Evolutionary conservation across 345 rosid species (phyloP).

Genomic region (Brassica cretica): DNA sequence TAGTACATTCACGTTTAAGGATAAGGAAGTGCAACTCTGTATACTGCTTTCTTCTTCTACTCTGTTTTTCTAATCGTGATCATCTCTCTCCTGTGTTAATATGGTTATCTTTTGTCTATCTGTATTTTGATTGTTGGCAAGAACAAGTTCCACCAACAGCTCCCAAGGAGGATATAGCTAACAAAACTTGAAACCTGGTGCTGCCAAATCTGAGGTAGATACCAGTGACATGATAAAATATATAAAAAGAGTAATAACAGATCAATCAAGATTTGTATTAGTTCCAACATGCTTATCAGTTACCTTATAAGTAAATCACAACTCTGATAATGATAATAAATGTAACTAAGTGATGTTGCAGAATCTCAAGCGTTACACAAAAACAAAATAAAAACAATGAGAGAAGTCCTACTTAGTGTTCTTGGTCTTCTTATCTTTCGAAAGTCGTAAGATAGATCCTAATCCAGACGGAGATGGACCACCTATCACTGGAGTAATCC

Average conservation of each 20-base stretch:
- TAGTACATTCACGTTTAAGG: neutral
- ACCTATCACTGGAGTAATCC: conserved; percentile 61
- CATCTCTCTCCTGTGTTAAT: too few species aligned
- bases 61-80: neutral
- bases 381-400: neutral
- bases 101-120: neutral
- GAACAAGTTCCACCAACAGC: neutral
- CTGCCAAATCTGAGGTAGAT: neutral
- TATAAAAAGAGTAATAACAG: neutral
- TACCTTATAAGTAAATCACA: neutral
- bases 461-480: conserved; percentile 68
- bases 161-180: neutral
- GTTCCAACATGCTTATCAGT: neutral
- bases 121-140: neutral
- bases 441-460: conserved; percentile 55
- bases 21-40: neutral
- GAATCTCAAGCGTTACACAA: conserved; percentile 14
- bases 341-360: neutral
- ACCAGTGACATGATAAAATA: neutral
- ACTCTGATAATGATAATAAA: neutral
- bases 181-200: neutral
- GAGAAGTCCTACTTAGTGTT: conserved; percentile 28
- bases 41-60: neutral
- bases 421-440: conserved; percentile 58
- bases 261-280: neutral